phyloP scores from a whole-genome alignment of 495 filamentous ascomycete species.

The Immersiella caudata region DNA sequence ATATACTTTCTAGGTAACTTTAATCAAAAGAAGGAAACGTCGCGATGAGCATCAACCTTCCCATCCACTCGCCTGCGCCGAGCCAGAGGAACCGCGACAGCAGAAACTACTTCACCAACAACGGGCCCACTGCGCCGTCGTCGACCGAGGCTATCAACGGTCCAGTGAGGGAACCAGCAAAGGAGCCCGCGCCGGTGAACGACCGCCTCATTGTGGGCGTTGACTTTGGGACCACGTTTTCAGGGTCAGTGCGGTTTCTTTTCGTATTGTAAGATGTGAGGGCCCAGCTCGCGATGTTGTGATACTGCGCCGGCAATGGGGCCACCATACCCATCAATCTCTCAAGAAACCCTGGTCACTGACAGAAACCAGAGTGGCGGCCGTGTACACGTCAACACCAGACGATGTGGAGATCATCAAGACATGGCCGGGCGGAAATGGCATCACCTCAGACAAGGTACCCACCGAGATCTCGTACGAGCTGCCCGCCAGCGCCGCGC shows the following conservation, averaged over 20 bases:
- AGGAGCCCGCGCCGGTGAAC: slow-evolving; percentile 48
- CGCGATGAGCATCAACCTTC: slow-evolving; percentile 53
- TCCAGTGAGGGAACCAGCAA: slow-evolving; percentile 54
- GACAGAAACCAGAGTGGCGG: slow-evolving; percentile 60
- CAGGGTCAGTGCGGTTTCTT: slow-evolving; percentile 53
- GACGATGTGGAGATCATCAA: slow-evolving; percentile 82
- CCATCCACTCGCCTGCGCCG: slow-evolving; percentile 45
- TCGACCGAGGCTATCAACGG: slow-evolving; percentile 59
- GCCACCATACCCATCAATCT: neutral
- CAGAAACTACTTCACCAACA: slow-evolving; percentile 55
- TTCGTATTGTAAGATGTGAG: neutral
- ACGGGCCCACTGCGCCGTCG: slow-evolving; percentile 47
- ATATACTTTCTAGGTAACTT: neutral
- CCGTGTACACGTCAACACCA: slow-evolving; percentile 74
- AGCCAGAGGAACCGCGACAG: slow-evolving; percentile 57
- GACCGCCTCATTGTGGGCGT: slow-evolving; percentile 66
- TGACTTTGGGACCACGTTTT: slow-evolving; percentile 73
- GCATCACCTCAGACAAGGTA: slow-evolving; percentile 70
- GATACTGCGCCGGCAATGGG: neutral
- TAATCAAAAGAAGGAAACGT: neutral
- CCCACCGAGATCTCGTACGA: slow-evolving; percentile 65
- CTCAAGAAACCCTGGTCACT: neutral
- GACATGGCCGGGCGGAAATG: slow-evolving; percentile 76
- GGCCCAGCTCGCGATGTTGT: neutral
- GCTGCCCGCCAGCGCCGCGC: slow-evolving; percentile 39